Evolutionary conservation across 768 basidiomycete species (phyloP).

Genomic region (Tricholomella constricta): DNA sequence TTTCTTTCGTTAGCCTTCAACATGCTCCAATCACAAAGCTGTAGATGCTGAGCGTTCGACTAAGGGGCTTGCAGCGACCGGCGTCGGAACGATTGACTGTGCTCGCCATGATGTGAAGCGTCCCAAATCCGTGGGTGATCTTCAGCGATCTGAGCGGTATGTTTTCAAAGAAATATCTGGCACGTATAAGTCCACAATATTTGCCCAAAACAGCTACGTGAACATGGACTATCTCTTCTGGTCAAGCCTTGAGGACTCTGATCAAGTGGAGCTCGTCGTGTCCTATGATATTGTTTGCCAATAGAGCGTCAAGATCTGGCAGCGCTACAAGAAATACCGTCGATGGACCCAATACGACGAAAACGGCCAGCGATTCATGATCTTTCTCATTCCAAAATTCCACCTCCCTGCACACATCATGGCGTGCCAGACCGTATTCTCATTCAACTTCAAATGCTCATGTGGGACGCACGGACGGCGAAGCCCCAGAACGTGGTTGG

Average conservation of each 20-base stretch:
- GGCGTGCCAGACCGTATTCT: conserved; percentile 24
- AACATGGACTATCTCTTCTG: conserved; percentile 38
- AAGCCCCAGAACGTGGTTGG: conserved; percentile 37
- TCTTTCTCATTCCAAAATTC: conserved; percentile 26
- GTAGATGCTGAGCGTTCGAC: conserved; percentile 21
- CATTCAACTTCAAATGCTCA: conserved; percentile 22
- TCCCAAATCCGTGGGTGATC: conserved; percentile 5
- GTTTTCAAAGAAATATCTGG: not conserved
- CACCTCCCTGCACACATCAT: too few species aligned
- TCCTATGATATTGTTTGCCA: conserved; percentile 38
- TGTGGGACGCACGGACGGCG: conserved; percentile 30
- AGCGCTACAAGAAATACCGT: conserved; percentile 15
- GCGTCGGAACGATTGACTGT: conserved; percentile 9
- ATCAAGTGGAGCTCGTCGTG: conserved; percentile 16
- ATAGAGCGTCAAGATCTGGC: conserved; percentile 25
- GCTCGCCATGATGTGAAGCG: conserved; percentile 10
- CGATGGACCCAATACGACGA: too few species aligned
- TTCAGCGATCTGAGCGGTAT: conserved; percentile 19
- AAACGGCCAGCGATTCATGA: not conserved
- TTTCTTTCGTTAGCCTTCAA: conserved; percentile 13
- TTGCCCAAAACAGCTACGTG: conserved; percentile 31
- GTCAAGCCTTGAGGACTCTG: conserved; percentile 3
- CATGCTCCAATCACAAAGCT: conserved; percentile 26
- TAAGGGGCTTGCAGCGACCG: conserved; percentile 21
- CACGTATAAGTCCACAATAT: not conserved